phyloP scores from a whole-genome alignment of 2,329 filamentous ascomycete genomes.

The Zalaria obscura region DNA sequence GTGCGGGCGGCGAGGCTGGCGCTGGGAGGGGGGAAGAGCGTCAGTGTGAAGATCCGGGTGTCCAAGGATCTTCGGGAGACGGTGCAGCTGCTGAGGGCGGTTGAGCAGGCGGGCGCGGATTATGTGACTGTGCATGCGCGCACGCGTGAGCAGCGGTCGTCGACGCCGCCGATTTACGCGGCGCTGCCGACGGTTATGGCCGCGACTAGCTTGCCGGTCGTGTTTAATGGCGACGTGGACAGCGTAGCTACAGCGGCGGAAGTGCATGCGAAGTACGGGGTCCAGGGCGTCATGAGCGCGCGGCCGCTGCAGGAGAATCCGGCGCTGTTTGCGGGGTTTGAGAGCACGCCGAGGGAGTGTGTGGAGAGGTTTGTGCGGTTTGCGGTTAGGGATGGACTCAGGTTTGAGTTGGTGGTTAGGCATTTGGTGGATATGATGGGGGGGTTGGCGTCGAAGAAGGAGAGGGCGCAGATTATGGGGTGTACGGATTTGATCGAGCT shows the following conservation, averaged over 20 bases:
- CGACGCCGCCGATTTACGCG: slow-evolving; percentile 45
- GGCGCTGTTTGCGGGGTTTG: slow-evolving; percentile 45
- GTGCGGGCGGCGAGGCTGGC: slow-evolving; percentile 41
- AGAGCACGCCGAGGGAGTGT: slow-evolving; percentile 46
- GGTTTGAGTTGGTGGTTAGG: slow-evolving; percentile 46
- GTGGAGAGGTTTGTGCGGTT: slow-evolving; percentile 49
- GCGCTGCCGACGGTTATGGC: slow-evolving; percentile 43
- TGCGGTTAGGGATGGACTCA: slow-evolving; percentile 29
- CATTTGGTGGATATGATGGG: slow-evolving; percentile 54
- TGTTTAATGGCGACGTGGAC: slow-evolving; percentile 52
- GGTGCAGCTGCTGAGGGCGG: slow-evolving; percentile 48
- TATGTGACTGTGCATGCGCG: slow-evolving; percentile 59
- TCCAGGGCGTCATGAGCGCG: slow-evolving; percentile 51
- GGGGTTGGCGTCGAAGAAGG: slow-evolving; percentile 40
- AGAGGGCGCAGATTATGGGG: slow-evolving; percentile 36
- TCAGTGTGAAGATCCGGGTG: slow-evolving; percentile 58
- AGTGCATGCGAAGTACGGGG: slow-evolving; percentile 6
- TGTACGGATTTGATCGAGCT: slow-evolving; percentile 24
- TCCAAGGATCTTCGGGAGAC: slow-evolving; percentile 47
- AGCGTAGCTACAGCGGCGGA: too few species aligned
- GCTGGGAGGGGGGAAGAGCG: slow-evolving; percentile 37
- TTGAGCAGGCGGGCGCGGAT: slow-evolving; percentile 48
- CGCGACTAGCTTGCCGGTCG: slow-evolving; percentile 42
- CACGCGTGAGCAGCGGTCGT: slow-evolving; percentile 46
- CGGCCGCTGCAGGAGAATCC: slow-evolving; percentile 55